phyloP scores from a whole-genome alignment of 768 basidiomycete species.

The Lanmaoa pseudosensibilis region DNA sequence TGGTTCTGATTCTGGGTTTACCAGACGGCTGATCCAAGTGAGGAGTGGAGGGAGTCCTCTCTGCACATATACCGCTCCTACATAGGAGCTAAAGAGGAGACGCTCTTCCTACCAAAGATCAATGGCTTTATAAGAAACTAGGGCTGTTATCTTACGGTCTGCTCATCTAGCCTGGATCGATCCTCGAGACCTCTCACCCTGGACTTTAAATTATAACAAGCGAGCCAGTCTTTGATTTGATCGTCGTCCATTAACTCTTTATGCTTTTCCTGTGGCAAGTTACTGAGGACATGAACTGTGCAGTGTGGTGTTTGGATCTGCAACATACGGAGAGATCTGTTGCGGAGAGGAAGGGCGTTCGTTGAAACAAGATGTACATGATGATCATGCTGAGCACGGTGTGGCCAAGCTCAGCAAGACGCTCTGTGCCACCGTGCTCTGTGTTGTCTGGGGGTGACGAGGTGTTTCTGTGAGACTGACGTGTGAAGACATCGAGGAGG shows the following conservation, averaged over 20 bases:
- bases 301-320: neutral
- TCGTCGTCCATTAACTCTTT: conserved; percentile 36
- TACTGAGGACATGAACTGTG: neutral
- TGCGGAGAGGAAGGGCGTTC: conserved; percentile 43
- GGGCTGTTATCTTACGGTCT: conserved; percentile 30
- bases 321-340: conserved; percentile 45
- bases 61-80: conserved; percentile 66
- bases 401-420: conserved; percentile 59
- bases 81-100: conserved; percentile 56
- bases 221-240: conserved; percentile 50
- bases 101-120: conserved; percentile 49
- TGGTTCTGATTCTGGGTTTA: conserved; percentile 46
- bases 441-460: conserved; percentile 38
- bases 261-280: conserved; percentile 21
- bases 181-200: conserved; percentile 52
- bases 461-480: conserved; percentile 39
- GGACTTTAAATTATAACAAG: conserved; percentile 49
- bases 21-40: conserved; percentile 57
- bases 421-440: conserved; percentile 56
- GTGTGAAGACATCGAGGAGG: conserved; percentile 59
- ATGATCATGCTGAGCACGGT: conserved; percentile 53
- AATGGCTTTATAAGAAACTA: neutral
- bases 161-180: conserved; percentile 35
- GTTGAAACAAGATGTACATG: conserved; percentile 49
- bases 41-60: conserved; percentile 51